A percentile compares a stretch with the other conserved stretches of the same genome.
Conservation (phyloP, 2,329 filamentous ascomycete genomes). For the Sporothrix inflata region DNA sequence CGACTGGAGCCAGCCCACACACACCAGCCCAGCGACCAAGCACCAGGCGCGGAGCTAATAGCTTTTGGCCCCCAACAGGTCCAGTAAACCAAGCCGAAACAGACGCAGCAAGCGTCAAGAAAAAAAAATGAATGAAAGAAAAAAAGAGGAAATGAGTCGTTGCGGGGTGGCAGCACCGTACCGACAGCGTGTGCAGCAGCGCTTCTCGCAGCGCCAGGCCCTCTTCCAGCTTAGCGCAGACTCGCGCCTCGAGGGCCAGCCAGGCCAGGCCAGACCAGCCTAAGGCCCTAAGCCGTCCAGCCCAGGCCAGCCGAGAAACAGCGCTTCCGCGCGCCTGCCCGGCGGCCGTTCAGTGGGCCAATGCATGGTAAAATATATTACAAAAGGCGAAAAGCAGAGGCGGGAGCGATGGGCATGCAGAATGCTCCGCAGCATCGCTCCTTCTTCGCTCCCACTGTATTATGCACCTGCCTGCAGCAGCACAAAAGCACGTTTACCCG, state of each 20-base stretch:
- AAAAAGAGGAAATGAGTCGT: background rate
- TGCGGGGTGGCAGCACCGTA: conserved; percentile 15
- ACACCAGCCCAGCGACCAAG: background rate
- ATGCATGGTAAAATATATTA: conserved; percentile 2
- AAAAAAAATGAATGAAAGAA: background rate
- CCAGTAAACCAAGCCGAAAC: background rate
- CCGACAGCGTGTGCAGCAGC: conserved; percentile 11
- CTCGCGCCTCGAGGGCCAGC: conserved; percentile 7
- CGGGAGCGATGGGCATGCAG: background rate
- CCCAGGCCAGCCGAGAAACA: background rate
- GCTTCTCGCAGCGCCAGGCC: background rate
- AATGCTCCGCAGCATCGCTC: conserved; percentile 1
- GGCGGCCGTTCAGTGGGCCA: background rate
- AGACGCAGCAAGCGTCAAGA: conserved; percentile 12
- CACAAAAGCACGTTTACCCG: conserved; percentile 11
- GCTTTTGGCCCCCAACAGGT: conserved; percentile 17
- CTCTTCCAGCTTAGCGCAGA: conserved; percentile 16
- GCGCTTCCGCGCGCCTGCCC: conserved; percentile 17
- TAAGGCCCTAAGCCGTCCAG: too few relatives aligned
- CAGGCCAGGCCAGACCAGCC: background rate
- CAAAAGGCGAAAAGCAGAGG: background rate
- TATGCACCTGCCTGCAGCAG: conserved; percentile 3
- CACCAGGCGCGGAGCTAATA: conserved; percentile 1
- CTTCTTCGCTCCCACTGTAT: background rate
- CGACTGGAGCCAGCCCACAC: conserved; percentile 4